phyloP scores from a whole-genome alignment of 2,329 filamentous ascomycete genomes.

The Emergomyces pasteurianus region DNA sequence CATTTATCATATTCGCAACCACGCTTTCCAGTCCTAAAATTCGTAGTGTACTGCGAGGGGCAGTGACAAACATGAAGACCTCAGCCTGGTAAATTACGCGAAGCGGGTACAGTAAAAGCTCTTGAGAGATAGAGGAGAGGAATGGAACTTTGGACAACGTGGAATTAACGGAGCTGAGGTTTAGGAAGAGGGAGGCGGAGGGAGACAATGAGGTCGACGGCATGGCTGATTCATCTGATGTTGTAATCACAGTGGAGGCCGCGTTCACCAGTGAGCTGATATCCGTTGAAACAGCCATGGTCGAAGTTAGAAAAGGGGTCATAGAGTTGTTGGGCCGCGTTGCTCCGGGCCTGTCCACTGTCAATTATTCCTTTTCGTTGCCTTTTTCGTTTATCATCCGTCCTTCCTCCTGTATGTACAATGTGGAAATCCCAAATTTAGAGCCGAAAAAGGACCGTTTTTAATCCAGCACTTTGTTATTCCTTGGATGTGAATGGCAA shows the following conservation, averaged over 20 bases:
- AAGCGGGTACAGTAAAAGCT: conserved; percentile 9
- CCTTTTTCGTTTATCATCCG: neutral
- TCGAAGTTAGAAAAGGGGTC: neutral
- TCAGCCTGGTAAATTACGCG: conserved; percentile 11
- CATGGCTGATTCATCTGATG: neutral
- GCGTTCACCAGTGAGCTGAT: neutral
- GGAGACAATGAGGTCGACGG: neutral
- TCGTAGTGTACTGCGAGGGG: conserved; percentile 7
- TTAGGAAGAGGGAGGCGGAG: neutral
- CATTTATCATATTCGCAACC: conserved; percentile 4
- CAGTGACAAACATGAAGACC: conserved; percentile 10
- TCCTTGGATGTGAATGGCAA: too few relatives aligned
- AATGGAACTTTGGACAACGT: neutral
- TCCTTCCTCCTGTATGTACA: neutral
- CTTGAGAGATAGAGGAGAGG: neutral
- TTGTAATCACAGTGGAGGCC: neutral
- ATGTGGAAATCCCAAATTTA: neutral
- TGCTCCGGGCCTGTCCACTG: neutral
- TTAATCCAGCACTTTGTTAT: neutral
- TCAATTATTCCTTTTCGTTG: neutral
- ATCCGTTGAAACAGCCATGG: neutral
- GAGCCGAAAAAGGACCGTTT: neutral
- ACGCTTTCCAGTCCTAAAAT: conserved; percentile 8
- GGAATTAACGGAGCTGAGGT: neutral
- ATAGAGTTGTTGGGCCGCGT: too few relatives aligned